Evolutionary conservation across 2,329 filamentous ascomycete species (phyloP), one percentile per base, ranked within the genome.

Genomic region (Botryotinia globosa): DNA sequence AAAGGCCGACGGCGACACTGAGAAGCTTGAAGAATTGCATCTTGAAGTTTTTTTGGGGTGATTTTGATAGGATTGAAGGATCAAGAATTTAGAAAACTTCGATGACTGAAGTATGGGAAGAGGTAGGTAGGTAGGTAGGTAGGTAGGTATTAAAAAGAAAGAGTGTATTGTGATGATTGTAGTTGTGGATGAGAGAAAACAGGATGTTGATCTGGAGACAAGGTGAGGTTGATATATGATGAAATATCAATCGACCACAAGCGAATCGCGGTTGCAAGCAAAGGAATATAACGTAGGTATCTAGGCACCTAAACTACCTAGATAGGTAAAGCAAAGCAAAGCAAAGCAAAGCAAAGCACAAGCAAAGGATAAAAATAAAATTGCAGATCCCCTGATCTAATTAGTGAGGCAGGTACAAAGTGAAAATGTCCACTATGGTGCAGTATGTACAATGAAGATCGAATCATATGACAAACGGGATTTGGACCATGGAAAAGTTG

Each of bases 1-100:
- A 58, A 37, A 72, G 70, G 61, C 70, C 70, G 18, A 67, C 63
- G n/a, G 45, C 51, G 42, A 72, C 51, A 68, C 63, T 59, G 70
- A 72, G 39, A 34, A 72, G 62, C 12, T 56, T 72, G 63, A 37
- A 45, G 63, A 72, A 68, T 68, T 72, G 70, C 70, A 72, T 72
- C 25, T 68, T 72, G 70, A 51, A 25, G 64, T 8, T 14, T 39
- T 22, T 12, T 18, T 34, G 34, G 6, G 3, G 5, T 22, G 45
- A 22, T n/a, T 72, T 29, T 63, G 44, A 62, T 63, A 51, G 68
- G 34, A 63, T 54, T 9, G 14, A 34, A 48, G 32, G 32, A 71
- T 61, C 9, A 32, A n/a, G 59, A 42, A 42, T 42, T 51, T 2
- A 56, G 32, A 42, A 37, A 42, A 12, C 20, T 37, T 48, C 6